Percentiles rank a stretch among this genome's conserved stretches.
Conservation (phyloP, 345 rosid species). For the Arabis alpina region DNA sequence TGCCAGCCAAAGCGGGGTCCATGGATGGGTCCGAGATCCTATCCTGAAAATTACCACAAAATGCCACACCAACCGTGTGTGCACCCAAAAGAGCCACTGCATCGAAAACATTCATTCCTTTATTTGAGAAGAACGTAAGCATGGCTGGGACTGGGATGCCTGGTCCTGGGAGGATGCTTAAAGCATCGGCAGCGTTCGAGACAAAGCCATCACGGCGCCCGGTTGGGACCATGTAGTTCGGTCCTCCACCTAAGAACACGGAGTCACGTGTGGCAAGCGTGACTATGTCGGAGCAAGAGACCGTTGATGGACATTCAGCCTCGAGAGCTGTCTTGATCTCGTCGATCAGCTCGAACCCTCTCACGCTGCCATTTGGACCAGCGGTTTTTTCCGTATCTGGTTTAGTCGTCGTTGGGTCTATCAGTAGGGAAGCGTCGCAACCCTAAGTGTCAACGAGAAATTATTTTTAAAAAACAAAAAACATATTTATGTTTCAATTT, state of each 20-base stretch:
- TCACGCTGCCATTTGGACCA: conserved; percentile 31
- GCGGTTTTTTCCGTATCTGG: conserved; percentile 27
- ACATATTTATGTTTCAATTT: too few species aligned
- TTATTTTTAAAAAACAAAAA: too few species aligned
- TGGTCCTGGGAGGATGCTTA: conserved; percentile 56
- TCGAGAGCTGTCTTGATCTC: conserved; percentile 41
- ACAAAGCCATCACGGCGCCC: conserved; percentile 73
- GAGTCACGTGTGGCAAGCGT: conserved; percentile 71
- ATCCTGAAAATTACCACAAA: conserved; percentile 57
- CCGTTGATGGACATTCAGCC: conserved; percentile 38
- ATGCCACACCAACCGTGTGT: conserved; percentile 68
- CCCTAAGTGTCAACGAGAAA: conserved; percentile 8
- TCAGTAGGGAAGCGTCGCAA: conserved; percentile 45
- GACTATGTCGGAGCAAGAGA: conserved; percentile 48
- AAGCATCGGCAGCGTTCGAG: conserved; percentile 47
- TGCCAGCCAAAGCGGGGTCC: conserved; percentile 51
- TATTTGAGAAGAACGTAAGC: conserved; percentile 44
- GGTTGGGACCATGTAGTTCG: conserved; percentile 50
- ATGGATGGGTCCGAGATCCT: conserved; percentile 58
- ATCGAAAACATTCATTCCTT: conserved; percentile 51
- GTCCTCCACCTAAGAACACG: conserved; percentile 60
- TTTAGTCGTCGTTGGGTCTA: conserved; percentile 30
- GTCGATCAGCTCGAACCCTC: conserved; percentile 45
- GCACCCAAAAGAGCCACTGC: conserved; percentile 76
- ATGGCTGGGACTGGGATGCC: conserved; percentile 44